A percentile compares a stretch with the other conserved stretches of the same genome.
phyloP scores from a whole-genome alignment of 495 filamentous ascomycete genomes.

The Penicillium psychrofluorescens region DNA sequence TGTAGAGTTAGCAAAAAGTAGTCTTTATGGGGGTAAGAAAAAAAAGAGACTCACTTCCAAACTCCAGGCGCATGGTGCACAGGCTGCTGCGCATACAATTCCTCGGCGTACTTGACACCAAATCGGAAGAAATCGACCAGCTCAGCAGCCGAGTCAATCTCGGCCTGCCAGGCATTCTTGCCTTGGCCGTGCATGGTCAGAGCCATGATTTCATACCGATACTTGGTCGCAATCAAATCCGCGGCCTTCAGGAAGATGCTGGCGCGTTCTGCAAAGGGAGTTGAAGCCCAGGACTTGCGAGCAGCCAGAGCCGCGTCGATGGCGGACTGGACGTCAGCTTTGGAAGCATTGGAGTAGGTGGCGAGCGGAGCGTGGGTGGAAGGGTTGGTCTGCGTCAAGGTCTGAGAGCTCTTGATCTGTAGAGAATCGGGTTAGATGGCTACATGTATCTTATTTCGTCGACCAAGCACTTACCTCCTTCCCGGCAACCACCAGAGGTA shows the following conservation, averaged over 20 bases:
- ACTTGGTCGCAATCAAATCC: slow-evolving; percentile 80
- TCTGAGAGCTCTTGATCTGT: slow-evolving; percentile 30
- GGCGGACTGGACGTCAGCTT: slow-evolving; percentile 62
- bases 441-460: slow-evolving; percentile 2
- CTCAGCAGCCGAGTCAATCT: slow-evolving; percentile 93
- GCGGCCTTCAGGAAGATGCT: slow-evolving; percentile 91
- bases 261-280: slow-evolving; percentile 84
- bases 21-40: background rate
- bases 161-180: slow-evolving; percentile 94
- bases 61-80: slow-evolving; percentile 66
- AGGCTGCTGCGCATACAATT: slow-evolving; percentile 80
- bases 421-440: background rate
- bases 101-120: slow-evolving; percentile 82
- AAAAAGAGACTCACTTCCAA: slow-evolving; percentile 55
- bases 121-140: slow-evolving; percentile 82
- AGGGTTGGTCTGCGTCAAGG: slow-evolving; percentile 61
- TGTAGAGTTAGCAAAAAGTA: slow-evolving; percentile 1
- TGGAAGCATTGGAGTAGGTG: slow-evolving; percentile 67
- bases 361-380: slow-evolving; percentile 70
- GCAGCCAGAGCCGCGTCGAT: slow-evolving; percentile 77
- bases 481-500: slow-evolving; percentile 75
- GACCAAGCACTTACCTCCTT: slow-evolving; percentile 50
- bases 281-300: slow-evolving; percentile 70
- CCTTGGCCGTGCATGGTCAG: slow-evolving; percentile 90
- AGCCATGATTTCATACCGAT: slow-evolving; percentile 89